Conservation (phyloP, 768 basidiomycete genomes). For the Agaricus sinodeliciosus region DNA sequence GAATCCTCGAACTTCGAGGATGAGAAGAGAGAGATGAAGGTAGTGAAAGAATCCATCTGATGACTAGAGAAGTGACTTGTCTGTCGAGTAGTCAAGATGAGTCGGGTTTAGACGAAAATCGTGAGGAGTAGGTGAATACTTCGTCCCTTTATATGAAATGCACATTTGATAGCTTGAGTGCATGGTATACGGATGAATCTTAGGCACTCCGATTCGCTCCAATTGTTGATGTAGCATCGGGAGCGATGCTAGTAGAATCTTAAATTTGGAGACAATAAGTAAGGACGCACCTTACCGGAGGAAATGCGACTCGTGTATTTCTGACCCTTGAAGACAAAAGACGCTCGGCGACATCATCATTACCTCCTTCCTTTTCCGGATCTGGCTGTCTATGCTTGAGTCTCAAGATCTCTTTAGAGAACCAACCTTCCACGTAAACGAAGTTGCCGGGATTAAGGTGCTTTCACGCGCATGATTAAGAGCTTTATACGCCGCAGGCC, state of each 20-base stretch:
- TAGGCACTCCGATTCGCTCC: background rate
- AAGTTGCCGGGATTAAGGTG: no score
- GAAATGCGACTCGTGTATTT: background rate
- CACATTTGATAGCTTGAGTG: background rate
- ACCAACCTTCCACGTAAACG: no score
- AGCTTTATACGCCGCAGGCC: no score
- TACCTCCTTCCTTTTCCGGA: constrained; percentile 4
- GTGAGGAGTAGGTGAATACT: background rate
- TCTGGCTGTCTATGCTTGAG: background rate
- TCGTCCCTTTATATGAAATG: background rate
- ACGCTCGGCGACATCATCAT: background rate
- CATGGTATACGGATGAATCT: background rate
- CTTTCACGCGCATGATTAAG: no score
- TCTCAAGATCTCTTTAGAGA: background rate
- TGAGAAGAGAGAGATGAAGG: constrained; percentile 12
- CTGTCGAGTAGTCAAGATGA: background rate
- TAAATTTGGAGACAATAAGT: constrained; percentile 5
- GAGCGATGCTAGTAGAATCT: background rate
- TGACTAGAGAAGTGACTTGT: background rate
- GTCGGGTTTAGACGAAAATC: background rate
- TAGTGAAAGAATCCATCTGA: constrained; percentile 20
- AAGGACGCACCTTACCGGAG: background rate
- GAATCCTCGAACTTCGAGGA: constrained; percentile 13
- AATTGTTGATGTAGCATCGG: background rate
- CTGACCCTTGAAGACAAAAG: constrained; percentile 5